Evolutionary conservation across 2,329 filamentous ascomycete genomes (phyloP).

Genomic region (Aspergillus neotritici): DNA sequence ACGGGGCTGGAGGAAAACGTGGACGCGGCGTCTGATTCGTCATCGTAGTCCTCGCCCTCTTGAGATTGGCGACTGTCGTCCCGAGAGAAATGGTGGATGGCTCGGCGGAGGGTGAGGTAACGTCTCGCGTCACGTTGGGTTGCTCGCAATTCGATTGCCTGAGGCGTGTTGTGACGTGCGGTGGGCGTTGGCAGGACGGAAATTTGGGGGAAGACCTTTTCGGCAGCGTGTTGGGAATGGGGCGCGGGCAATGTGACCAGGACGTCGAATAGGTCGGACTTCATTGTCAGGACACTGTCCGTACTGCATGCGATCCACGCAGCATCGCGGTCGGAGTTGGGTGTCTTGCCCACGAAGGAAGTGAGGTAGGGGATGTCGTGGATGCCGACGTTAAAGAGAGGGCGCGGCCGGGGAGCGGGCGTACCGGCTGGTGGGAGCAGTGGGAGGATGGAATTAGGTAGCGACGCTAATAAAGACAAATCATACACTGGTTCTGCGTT

Average conservation of each 20-base stretch:
- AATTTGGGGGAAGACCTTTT: slow-evolving; percentile 69
- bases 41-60: slow-evolving; percentile 30
- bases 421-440: slow-evolving; percentile 59
- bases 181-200: slow-evolving; percentile 57
- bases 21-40: slow-evolving; percentile 34
- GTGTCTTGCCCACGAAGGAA: slow-evolving; percentile 51
- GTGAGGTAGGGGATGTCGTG: slow-evolving; percentile 82
- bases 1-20: slow-evolving; percentile 41
- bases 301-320: slow-evolving; percentile 96
- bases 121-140: slow-evolving; percentile 85
- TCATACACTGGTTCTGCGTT: slow-evolving; percentile 65
- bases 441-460: slow-evolving; percentile 68
- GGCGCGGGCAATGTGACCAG: slow-evolving; percentile 72
- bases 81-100: slow-evolving; percentile 43
- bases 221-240: slow-evolving; percentile 52
- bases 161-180: slow-evolving; percentile 36
- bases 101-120: slow-evolving; percentile 63
- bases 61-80: slow-evolving; percentile 17
- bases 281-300: slow-evolving; percentile 84
- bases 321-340: slow-evolving; percentile 35
- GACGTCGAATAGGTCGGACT: slow-evolving; percentile 81
- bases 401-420: slow-evolving; percentile 60
- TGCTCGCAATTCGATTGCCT: slow-evolving; percentile 57
- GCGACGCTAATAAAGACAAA: slow-evolving; percentile 84
- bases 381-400: slow-evolving; percentile 89